A percentile compares a stretch with the other conserved stretches of the same genome.
phyloP scores from a whole-genome alignment of 2,329 filamentous ascomycete genomes.

The Xylaria multiplex region DNA sequence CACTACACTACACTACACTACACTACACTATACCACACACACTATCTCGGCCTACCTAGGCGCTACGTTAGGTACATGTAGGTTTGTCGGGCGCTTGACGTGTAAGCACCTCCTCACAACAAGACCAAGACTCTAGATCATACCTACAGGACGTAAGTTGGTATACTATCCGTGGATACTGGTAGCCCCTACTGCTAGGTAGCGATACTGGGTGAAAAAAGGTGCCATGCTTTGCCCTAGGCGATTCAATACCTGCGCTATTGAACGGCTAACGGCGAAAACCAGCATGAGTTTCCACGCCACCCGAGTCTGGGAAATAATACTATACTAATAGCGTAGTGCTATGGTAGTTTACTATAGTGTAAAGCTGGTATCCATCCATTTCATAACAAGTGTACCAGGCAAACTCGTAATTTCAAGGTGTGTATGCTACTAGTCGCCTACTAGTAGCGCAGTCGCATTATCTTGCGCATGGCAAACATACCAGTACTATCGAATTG shows the following conservation, averaged over 20 bases:
- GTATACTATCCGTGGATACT: too few relatives aligned
- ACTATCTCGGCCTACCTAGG: background rate
- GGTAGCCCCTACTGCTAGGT: too few relatives aligned
- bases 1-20: too few relatives aligned
- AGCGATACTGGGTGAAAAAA: background rate
- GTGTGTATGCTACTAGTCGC: too few relatives aligned
- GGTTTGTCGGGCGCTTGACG: slow-evolving; percentile 41
- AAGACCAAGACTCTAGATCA: slow-evolving; percentile 2
- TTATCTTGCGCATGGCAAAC: slow-evolving; percentile 1
- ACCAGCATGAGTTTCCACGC: background rate
- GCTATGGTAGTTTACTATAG: too few relatives aligned
- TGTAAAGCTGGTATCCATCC: too few relatives aligned
- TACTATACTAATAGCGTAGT: background rate
- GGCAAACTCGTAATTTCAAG: too few relatives aligned
- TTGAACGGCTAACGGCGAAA: background rate
- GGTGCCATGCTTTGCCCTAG: background rate
- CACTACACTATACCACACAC: background rate
- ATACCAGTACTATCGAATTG: slow-evolving; percentile 3
- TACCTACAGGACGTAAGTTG: too few relatives aligned
- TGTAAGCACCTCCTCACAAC: slow-evolving; percentile 26
- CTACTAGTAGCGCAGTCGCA: background rate
- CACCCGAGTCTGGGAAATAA: slow-evolving; percentile 3
- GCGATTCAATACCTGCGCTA: background rate
- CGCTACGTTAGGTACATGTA: background rate
- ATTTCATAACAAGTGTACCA: too few relatives aligned